A percentile compares a stretch with the other conserved stretches of the same genome.
phyloP scores from a whole-genome alignment of 2,329 filamentous ascomycete species.

The Stemphylium vesicarium region DNA sequence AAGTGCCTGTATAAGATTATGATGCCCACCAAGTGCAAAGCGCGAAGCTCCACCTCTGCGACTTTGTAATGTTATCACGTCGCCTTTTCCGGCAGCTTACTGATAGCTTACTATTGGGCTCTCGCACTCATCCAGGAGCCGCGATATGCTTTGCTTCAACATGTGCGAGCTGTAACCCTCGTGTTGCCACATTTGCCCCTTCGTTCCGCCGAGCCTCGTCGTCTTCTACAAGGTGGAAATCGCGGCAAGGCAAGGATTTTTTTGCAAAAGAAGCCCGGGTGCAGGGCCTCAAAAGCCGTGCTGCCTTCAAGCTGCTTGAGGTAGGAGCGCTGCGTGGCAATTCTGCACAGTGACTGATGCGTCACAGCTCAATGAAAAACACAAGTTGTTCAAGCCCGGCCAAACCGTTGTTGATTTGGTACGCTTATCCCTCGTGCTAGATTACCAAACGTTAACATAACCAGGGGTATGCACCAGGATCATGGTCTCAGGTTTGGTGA shows the following conservation, averaged over 20 bases:
- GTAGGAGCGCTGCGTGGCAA: conserved; percentile 52
- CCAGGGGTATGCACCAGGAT: conserved; percentile 75
- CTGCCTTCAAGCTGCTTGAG: conserved; percentile 91
- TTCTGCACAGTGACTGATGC: conserved; percentile 19
- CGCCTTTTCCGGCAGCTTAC: conserved; percentile 46
- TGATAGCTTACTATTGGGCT: conserved; percentile 40
- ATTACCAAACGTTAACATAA: conserved; percentile 20
- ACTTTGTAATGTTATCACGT: conserved; percentile 45
- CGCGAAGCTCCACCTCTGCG: conserved; percentile 7
- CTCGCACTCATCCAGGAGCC: conserved; percentile 3
- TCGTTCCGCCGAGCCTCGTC: conserved; percentile 37
- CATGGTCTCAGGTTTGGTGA: conserved; percentile 63
- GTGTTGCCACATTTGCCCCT: conserved; percentile 7
- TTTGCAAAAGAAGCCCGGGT: conserved; percentile 79
- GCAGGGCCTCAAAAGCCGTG: conserved; percentile 82
- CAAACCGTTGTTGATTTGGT: conserved; percentile 92
- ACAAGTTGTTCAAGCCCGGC: conserved; percentile 77
- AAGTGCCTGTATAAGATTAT: conserved; percentile 6
- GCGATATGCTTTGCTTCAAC: conserved; percentile 20
- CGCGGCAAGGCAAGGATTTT: conserved; percentile 74
- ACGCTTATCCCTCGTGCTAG: conserved; percentile 21
- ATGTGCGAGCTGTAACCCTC: conserved; percentile 17
- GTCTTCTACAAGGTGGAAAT: conserved; percentile 82
- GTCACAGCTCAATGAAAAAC: conserved; percentile 77
- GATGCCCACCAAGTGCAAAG: neutral